A percentile compares a stretch with the other conserved stretches of the same genome.
Evolutionary conservation across 139 green algal species (phyloP).

Genomic region (Chlamydomonas sphaeroides): DNA sequence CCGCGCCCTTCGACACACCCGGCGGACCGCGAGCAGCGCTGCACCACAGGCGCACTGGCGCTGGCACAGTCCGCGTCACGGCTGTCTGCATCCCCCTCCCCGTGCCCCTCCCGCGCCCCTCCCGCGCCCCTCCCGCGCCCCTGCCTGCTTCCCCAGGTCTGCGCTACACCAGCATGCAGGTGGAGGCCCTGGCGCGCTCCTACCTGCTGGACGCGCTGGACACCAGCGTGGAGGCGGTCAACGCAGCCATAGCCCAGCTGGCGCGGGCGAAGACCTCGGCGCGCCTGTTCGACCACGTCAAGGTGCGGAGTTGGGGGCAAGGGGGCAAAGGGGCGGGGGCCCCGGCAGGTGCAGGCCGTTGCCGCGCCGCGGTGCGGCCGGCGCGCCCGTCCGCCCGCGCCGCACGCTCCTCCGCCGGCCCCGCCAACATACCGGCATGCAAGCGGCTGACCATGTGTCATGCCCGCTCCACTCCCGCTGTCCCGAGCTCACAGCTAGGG

Average conservation of each 20-base stretch:
- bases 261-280: not conserved
- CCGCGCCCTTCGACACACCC: no score
- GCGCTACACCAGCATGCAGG: constrained; percentile 49
- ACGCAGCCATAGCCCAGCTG: constrained; percentile 50
- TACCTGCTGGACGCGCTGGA: constrained; percentile 69
- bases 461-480: not conserved
- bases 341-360: no score
- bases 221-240: constrained; percentile 54
- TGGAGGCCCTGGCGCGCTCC: constrained; percentile 53
- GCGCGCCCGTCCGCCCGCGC: no score
- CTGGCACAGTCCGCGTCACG: no score
- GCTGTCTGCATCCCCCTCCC: not conserved
- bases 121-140: not conserved
- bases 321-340: no score
- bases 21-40: no score
- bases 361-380: no score
- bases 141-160: constrained; percentile 10
- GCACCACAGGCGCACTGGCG: no score
- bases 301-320: not conserved
- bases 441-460: no score
- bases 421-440: no score
- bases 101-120: not conserved
- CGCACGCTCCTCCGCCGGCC: no score
- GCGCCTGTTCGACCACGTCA: constrained; percentile 8
- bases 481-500: not conserved